A percentile compares a stretch with the other conserved stretches of the same genome.
Evolutionary conservation across 2,329 filamentous ascomycete genomes (phyloP).

Genomic region (Xylariaceae sp.): DNA sequence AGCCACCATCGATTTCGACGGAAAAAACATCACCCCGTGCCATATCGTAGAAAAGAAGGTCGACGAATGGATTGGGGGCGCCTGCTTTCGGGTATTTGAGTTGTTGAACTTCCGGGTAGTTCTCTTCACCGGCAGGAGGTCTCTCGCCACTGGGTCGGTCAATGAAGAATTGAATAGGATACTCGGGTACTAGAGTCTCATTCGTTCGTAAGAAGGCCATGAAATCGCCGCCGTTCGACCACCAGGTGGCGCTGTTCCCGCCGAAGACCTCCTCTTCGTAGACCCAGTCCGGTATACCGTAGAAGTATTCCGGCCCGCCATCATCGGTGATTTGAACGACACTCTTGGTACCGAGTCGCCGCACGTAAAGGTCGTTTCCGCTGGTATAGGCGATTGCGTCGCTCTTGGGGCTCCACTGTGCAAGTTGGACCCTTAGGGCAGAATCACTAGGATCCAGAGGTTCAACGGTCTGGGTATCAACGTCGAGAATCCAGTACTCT

Average conservation of each 20-base stretch:
- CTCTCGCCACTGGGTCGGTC: constrained; percentile 71
- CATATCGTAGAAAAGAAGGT: constrained; percentile 83
- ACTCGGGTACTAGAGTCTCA: constrained; percentile 85
- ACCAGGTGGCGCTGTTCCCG: constrained; percentile 84
- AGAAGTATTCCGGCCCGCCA: constrained; percentile 83
- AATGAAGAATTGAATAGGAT: constrained; percentile 88
- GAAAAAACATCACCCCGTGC: constrained; percentile 69
- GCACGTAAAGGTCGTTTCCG: constrained; percentile 83
- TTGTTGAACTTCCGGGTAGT: constrained; percentile 79
- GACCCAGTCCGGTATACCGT: constrained; percentile 96
- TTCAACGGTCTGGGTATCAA: constrained; percentile 67
- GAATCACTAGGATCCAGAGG: constrained; percentile 66
- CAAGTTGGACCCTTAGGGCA: constrained; percentile 66
- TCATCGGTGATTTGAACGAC: constrained; percentile 74
- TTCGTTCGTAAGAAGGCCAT: constrained; percentile 90
- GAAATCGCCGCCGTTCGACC: constrained; percentile 83
- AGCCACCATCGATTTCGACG: constrained; percentile 69
- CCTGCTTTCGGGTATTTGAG: constrained; percentile 99
- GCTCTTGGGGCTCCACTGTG: constrained; percentile 81
- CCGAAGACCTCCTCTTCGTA: constrained; percentile 80
- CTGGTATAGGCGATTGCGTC: constrained; percentile 84
- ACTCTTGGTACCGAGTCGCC: constrained; percentile 49
- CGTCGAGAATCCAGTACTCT: constrained; percentile 87
- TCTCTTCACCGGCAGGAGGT: constrained; percentile 65
- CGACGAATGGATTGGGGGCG: constrained; percentile 83